These are phyloP conservation scores for Cochlearia excelsa DNA, from an alignment of 345 rosid species.

Conservation along the genomic window DNA sequence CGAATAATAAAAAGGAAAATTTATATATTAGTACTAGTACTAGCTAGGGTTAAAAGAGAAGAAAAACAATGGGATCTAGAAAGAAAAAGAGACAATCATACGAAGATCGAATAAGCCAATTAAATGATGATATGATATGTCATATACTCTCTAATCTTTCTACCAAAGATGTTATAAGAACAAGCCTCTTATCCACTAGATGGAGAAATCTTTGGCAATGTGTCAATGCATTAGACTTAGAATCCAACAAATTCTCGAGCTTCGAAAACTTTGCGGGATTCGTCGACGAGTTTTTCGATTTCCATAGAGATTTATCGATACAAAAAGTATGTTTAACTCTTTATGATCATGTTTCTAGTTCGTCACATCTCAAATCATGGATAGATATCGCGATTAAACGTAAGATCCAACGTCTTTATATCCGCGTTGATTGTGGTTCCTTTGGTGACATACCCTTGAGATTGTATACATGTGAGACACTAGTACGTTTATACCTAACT, in stretches of 20 bases:
- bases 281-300: not conserved
- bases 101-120: not conserved
- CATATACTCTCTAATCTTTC: not conserved
- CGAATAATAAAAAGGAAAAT: no score
- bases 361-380: not conserved
- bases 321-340: not conserved
- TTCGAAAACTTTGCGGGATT: slow-evolving; percentile 6
- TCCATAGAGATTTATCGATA: not conserved
- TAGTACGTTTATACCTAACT: not conserved
- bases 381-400: not conserved
- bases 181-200: slow-evolving; percentile 9
- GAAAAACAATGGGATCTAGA: not conserved
- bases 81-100: no score
- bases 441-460: not conserved
- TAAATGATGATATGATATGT: slow-evolving; percentile 14
- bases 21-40: no score
- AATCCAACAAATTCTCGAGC: not conserved
- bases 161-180: not conserved
- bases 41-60: no score
- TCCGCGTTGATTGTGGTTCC: no score
- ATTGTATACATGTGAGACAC: not conserved
- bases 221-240: not conserved
- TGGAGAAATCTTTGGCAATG: slow-evolving; percentile 11
- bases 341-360: no score
- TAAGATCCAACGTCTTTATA: not conserved